Base-by-base conservation (phyloP, 2,329 filamentous ascomycete species). In the Hypomyces rosellus region DNA sequence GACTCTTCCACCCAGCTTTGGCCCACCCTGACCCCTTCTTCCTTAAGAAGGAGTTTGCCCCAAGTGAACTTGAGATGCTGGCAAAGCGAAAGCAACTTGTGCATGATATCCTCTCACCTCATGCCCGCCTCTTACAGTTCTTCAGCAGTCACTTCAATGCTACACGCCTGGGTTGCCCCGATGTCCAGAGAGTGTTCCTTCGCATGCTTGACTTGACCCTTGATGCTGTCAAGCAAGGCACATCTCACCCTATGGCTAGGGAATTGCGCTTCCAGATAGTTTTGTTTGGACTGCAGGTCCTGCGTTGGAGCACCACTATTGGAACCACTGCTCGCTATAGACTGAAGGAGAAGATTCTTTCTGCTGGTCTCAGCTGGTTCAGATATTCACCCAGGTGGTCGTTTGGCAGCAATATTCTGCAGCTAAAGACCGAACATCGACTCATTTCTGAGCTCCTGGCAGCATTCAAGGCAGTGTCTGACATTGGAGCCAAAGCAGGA, bases 131-230 rank as follows among this genome's bases (percentile, higher is more conserved):
- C 22, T 70, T 96, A 34, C 89, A 95, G 56, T 96, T 97, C 65
- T 81, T 99, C 54, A 85, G 82, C 52, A 99, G 93, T 62, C 92
- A 97, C 65, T 99, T 95, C 72, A 96, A 90, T 64, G 90, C 95
- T 2, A 91, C 88, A 12, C 81, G 91, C n/a, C 75, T 96, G 22
- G 86, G 89, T 22, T 96, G 86, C 58, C 77, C 83, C 1, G 86
- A 96, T 63, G 85, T 86, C 0, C 89, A 96, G 59, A 81, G 81
- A 53, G 78, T 91, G 4, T 96, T 96, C 67, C 74, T 86, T 53
- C 86, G 92, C 34, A 74, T 97, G 56, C 80, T 97, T 51, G 82
- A 86, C 56, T 74, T 85, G 30, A 96, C 92, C 0, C 74, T 96
- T 25, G 79, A 87, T 57, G 86, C 87, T 0, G 74, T 96, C 60